Conservation (phyloP, 495 filamentous ascomycete genomes). For the Aspergillus panamensis region DNA sequence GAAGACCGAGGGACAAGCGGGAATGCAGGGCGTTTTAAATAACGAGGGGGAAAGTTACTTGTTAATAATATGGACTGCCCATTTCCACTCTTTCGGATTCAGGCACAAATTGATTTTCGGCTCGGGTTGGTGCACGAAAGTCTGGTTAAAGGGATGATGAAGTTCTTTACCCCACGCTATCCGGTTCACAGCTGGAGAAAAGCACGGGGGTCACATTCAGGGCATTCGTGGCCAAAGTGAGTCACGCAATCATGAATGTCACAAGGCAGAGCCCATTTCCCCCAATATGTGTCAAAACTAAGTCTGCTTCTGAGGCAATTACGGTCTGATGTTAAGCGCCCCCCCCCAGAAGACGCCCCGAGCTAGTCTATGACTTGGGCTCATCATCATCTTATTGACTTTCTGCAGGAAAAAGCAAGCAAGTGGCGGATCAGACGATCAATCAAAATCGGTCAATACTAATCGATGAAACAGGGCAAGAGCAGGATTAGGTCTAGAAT, state of each 20-base stretch:
- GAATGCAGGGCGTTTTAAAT: conserved; percentile 11
- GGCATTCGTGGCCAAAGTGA: neutral
- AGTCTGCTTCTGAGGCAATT: neutral
- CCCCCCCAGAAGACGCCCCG: neutral
- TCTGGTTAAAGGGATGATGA: neutral
- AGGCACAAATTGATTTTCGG: conserved; percentile 15
- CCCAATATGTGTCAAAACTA: neutral
- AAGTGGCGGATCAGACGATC: neutral
- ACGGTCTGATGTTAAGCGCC: neutral
- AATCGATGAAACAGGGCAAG: neutral
- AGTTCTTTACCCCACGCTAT: conserved; percentile 22
- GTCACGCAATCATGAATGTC: neutral
- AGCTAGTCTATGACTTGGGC: neutral
- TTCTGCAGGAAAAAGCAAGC: conserved; percentile 1
- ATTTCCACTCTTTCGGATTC: conserved; percentile 11
- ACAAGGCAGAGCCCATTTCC: neutral
- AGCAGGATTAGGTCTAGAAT: neutral
- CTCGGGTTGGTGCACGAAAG: conserved; percentile 16
- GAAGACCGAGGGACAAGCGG: neutral
- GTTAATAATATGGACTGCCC: conserved; percentile 6
- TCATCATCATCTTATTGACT: conserved; percentile 2
- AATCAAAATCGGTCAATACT: neutral
- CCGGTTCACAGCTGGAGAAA: conserved; percentile 9
- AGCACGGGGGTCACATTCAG: conserved; percentile 16
- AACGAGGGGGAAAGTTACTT: neutral